A percentile compares a stretch with the other conserved stretches of the same genome.
Evolutionary conservation across 305 asterid genomes (phyloP).

Genomic region (Fraxinus sp.): DNA sequence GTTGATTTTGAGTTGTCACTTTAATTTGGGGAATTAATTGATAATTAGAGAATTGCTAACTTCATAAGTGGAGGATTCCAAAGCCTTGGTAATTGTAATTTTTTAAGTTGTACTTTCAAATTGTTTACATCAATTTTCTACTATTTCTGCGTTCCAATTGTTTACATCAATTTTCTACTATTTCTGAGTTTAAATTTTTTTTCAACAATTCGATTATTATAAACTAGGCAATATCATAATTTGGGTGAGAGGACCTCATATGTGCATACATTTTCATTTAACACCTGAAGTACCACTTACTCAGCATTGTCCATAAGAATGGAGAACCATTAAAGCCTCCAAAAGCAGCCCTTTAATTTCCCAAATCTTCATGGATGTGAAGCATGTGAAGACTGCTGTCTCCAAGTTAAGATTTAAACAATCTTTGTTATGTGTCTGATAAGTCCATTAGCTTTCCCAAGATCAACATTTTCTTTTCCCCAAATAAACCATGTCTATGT

Average conservation of each 20-base stretch:
- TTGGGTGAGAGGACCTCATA: background rate
- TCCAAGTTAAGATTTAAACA: background rate
- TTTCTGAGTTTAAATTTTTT: background rate
- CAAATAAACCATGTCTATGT: background rate
- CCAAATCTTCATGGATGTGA: background rate
- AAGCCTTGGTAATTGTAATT: background rate
- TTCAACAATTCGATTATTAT: background rate
- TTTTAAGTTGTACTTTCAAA: background rate
- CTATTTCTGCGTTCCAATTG: too few species aligned
- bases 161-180: background rate
- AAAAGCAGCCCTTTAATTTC: background rate
- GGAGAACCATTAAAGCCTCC: background rate
- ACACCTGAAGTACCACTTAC: background rate
- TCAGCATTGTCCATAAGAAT: background rate
- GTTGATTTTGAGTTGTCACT: too few species aligned
- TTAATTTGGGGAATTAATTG: background rate
- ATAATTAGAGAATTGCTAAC: background rate
- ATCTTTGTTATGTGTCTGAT: background rate
- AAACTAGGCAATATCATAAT: background rate
- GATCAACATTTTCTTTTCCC: background rate
- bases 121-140: background rate
- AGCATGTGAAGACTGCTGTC: background rate
- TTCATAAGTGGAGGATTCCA: background rate
- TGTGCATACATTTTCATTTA: background rate
- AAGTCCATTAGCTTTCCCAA: background rate